Conservation (phyloP, 345 rosid species). For the Melastoma malabathricum region DNA sequence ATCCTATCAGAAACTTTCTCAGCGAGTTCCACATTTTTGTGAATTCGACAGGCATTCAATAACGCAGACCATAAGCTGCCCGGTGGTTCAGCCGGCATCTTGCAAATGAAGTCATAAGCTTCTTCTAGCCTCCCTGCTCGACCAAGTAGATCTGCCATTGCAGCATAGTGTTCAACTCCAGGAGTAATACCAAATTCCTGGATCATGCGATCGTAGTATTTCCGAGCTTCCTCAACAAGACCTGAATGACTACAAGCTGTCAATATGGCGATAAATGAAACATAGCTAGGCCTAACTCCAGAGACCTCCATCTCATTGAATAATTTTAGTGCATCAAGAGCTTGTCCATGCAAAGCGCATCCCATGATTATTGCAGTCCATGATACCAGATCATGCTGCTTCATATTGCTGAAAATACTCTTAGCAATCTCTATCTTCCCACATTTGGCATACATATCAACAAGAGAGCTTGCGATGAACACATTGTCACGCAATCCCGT, state of each 20-base stretch:
- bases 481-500: conserved; percentile 37
- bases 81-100: conserved; percentile 30
- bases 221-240: conserved; percentile 48
- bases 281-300: conserved; percentile 54
- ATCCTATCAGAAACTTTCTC: conserved; percentile 49
- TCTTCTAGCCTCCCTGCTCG: conserved; percentile 82
- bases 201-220: conserved; percentile 45
- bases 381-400: conserved; percentile 56
- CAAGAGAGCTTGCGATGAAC: conserved; percentile 63
- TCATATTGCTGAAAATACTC: conserved; percentile 48
- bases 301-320: conserved; percentile 55
- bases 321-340: conserved; percentile 51
- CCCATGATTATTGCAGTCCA: conserved; percentile 93
- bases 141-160: conserved; percentile 71
- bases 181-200: conserved; percentile 40
- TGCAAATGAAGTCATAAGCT: conserved; percentile 49
- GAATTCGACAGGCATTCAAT: conserved; percentile 65
- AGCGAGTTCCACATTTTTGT: conserved; percentile 61
- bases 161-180: conserved; percentile 74
- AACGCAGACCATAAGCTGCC: conserved; percentile 63
- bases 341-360: conserved; percentile 65
- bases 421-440: conserved; percentile 56
- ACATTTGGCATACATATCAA: conserved; percentile 88
- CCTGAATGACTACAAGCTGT: conserved; percentile 91
- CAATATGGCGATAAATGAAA: conserved; percentile 61